Evolutionary conservation across 2,329 filamentous ascomycete genomes (phyloP), one percentile per base, ranked within the genome.

Genomic region (Clarireedia paspali): DNA sequence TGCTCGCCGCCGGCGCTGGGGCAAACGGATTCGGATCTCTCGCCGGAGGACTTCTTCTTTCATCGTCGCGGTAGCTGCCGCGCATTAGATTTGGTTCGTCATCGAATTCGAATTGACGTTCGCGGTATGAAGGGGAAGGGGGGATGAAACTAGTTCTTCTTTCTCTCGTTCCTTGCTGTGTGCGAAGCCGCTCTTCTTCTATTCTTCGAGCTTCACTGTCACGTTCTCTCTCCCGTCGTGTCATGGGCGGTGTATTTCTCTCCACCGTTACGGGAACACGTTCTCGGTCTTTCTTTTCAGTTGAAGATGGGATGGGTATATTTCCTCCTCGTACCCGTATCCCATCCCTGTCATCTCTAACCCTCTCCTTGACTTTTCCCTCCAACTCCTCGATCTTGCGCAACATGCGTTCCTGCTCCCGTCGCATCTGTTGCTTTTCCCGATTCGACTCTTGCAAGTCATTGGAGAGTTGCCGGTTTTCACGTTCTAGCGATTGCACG

Each of bases 361-460:
- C 47, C 15, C 26, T 6, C 24, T 36, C 15, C 46, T 50, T 20
- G 46, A 44, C 15, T 56, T 52, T 23, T 47, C 40, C 24, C 42
- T 42, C 39, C 2, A 47, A 5, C n/a, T 49, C 47, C 14, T 50
- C 52, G 17, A 52, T 45, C 15, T 15, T 46, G 4, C 17, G 10
- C 17, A 45, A 15, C 17, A 27, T 17, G 0, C 38, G 23, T 1
- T 61, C 59, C 15, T 42, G 20, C 20, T 58, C 50, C 10, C 50
- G 47, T 12, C 44, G 36, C 12, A 59, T 24, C 27, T 50, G 46
- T 2, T 52, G 52, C 51, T 47, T 44, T 34, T 49, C 55, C 9
- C 36, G 51, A 17, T 42, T 55, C 4, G 46, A 34, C 7, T 55
- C 30, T 48, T 48, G 5, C 59, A 59, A 17, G 40, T 56, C 3